Base-by-base conservation (phyloP, 352 stramenopile genomes). In the Pythium folliculosum region DNA sequence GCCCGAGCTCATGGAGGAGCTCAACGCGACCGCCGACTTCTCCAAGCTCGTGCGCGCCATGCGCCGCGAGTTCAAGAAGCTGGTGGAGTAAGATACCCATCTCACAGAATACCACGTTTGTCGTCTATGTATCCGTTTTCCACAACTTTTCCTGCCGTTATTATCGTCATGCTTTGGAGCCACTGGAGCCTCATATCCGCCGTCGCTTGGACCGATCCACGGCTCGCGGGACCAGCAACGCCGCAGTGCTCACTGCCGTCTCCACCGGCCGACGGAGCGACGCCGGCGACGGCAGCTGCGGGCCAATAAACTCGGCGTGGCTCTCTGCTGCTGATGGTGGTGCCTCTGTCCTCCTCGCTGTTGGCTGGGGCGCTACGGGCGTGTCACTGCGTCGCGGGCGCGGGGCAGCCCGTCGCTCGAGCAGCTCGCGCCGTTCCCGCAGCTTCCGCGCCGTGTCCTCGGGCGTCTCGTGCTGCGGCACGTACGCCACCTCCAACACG, bases 21-120 rank as follows among this genome's bases (percentile, higher is more conserved):
- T 95, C 14, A 95, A 93, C 70, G 56, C 72, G 44, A 77, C 64
- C 17, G 79, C 82, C 37, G 82, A 95, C 67, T 79, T 95, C 51
- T 84, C 86, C 44, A 73, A 78, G 23, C 90, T 95, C 64, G 84
- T 95, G 25, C 84, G 83, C 45, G 80, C 80, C 38, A 95, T 95
- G 84, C 84, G 86, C 1, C 83, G 82, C 40, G 69, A 89, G 66
- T 94, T 92, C 64, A 90, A 90, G 68, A 74, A 82, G 65, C 61
- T 89, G n/a, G 72, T 84, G 59, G 84, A 76, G 8, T 40, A 40
- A 16, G 8, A n/a, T n/a, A n/a, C n/a, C n/a, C n/a, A n/a, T n/a
- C n/a, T n/a, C n/a, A n/a, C n/a, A n/a, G n/a, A n/a, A n/a, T 7
- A 40, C 3, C 35, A 10, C 35, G 12, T 7, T 40, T 5, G 8